These are phyloP conservation scores for Sporothrix globosa DNA, from an alignment of 2,329 filamentous ascomycete species.

Conservation along the genomic window DNA sequence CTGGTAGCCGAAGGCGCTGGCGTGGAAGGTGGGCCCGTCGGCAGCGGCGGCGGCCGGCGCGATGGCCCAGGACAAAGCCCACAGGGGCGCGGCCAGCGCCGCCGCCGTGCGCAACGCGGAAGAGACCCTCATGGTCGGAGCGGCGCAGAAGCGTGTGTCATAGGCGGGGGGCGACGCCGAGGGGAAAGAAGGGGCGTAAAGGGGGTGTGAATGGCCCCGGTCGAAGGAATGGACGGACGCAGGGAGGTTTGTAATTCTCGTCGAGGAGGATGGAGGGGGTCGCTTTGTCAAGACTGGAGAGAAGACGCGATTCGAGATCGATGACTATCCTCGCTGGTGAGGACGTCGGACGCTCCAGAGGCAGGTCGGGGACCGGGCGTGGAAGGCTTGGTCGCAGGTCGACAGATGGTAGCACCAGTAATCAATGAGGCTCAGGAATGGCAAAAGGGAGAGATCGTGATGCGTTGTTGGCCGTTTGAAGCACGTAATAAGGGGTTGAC, in stretches of 20 bases:
- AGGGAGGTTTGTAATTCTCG: neutral
- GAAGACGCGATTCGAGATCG: slow-evolving; percentile 7
- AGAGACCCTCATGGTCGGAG: slow-evolving; percentile 59
- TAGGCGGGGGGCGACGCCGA: slow-evolving; percentile 22
- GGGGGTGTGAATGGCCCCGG: neutral
- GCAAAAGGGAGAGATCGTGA: neutral
- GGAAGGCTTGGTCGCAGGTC: neutral
- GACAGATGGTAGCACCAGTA: neutral
- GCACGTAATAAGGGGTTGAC: slow-evolving; percentile 9
- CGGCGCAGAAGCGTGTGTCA: slow-evolving; percentile 22
- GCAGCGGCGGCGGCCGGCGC: slow-evolving; percentile 47
- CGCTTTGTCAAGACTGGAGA: neutral
- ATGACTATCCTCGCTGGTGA: neutral
- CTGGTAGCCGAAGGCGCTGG: slow-evolving; percentile 66
- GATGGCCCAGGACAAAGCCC: slow-evolving; percentile 27
- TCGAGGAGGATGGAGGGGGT: neutral
- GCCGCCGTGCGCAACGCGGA: slow-evolving; percentile 52
- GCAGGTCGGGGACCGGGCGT: neutral
- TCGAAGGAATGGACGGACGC: neutral
- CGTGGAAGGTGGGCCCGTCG: slow-evolving; percentile 67
- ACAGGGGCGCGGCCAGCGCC: slow-evolving; percentile 55
- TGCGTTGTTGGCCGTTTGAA: slow-evolving; percentile 4
- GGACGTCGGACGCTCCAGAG: neutral
- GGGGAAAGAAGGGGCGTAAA: neutral
- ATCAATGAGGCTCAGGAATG: neutral